A percentile compares a stretch with the other conserved stretches of the same genome.
Conservation (phyloP, 352 stramenopile genomes). For the Globisporangium polare region DNA sequence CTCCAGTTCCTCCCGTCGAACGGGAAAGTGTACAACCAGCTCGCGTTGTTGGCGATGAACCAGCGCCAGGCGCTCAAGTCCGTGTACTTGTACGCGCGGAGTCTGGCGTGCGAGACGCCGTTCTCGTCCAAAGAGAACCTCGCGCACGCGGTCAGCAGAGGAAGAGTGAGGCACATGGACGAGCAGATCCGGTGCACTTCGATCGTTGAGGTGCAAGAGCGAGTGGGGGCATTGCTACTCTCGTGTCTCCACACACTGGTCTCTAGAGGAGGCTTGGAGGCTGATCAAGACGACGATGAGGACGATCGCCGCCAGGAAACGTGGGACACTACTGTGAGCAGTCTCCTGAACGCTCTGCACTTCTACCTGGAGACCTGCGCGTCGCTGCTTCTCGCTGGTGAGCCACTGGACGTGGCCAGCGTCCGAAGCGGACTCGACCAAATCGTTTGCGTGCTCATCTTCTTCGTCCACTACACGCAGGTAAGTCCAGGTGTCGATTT, state of each 20-base stretch:
- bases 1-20: constrained; percentile 33
- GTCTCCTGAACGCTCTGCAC: not conserved
- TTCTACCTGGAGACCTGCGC: constrained; percentile 8
- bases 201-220: constrained; percentile 5
- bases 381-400: constrained; percentile 7
- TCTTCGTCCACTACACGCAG: constrained; percentile 27
- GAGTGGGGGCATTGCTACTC: constrained; percentile 9
- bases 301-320: constrained; percentile 1
- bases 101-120: constrained; percentile 32
- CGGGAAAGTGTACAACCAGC: constrained; percentile 61
- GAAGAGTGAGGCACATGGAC: not conserved
- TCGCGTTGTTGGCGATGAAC: constrained; percentile 40
- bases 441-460: constrained; percentile 27
- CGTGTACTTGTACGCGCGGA: constrained; percentile 44
- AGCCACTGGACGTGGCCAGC: not conserved
- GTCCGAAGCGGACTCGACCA: constrained; percentile 19
- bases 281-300: not conserved
- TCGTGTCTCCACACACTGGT: constrained; percentile 7
- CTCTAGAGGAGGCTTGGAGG: not conserved
- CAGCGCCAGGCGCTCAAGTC: constrained; percentile 29
- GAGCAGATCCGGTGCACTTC: not conserved
- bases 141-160: constrained; percentile 22
- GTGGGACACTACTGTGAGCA: not conserved
- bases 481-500: constrained; percentile 6
- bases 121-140: constrained; percentile 41